Evolutionary conservation across 1,284 basidiomycete genomes (phyloP).

Genomic region (Irpex sp.): DNA sequence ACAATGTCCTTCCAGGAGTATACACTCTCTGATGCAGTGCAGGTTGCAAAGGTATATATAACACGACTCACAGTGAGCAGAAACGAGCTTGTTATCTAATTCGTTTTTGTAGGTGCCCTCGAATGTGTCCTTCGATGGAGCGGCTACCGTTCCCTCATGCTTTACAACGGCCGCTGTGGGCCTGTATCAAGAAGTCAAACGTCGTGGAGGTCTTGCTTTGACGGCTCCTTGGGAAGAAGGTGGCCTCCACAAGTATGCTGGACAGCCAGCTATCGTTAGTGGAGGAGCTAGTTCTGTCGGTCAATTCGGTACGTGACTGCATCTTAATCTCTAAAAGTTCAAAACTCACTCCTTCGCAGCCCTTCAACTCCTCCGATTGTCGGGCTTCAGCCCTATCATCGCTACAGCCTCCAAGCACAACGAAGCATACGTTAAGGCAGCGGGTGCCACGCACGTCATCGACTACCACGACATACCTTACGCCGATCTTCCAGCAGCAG

Average conservation of each 20-base stretch:
- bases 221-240: conserved; percentile 15
- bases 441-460: conserved; percentile 51
- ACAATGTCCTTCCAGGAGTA: conserved; percentile 20
- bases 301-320: conserved; percentile 26
- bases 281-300: conserved; percentile 36
- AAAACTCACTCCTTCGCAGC: conserved; percentile 6
- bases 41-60: conserved; percentile 9
- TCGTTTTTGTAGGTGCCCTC: conserved; percentile 11
- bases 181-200: conserved; percentile 15
- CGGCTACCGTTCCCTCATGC: conserved; percentile 16
- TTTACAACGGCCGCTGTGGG: conserved; percentile 16
- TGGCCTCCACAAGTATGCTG: conserved; percentile 24
- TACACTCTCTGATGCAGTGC: conserved; percentile 2
- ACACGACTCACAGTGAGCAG: not conserved
- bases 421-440: conserved; percentile 35
- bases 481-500: conserved; percentile 3
- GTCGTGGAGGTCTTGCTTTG: conserved; percentile 11
- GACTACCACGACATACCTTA: conserved; percentile 35
- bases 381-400: conserved; percentile 50
- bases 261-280: conserved; percentile 29
- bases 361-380: conserved; percentile 26
- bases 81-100: too few relatives aligned
- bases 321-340: not conserved
- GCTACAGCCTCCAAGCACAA: conserved; percentile 44
- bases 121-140: conserved; percentile 18